Percentiles rank a stretch among this genome's conserved stretches.
These are phyloP conservation scores for Lepraria neglecta DNA, from an alignment of 495 filamentous ascomycete genomes.

Conservation along the genomic window DNA sequence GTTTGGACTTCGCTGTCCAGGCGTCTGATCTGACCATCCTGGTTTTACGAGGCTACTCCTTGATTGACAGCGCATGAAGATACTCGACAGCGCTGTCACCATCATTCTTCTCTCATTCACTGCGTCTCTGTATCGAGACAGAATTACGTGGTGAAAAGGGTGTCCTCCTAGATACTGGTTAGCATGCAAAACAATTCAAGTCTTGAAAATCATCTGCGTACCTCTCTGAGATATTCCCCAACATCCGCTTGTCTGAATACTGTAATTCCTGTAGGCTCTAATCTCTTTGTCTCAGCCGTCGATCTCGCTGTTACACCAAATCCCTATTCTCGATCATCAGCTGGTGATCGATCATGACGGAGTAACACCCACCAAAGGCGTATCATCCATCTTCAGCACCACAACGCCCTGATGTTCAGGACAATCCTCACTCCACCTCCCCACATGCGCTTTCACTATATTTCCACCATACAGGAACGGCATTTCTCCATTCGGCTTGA, in stretches of 20 bases:
- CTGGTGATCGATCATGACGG: neutral
- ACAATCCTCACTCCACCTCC: conserved; percentile 80
- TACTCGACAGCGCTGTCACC: neutral
- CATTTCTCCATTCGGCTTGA: conserved; percentile 93
- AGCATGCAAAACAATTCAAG: conserved; percentile 4
- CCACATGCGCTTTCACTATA: conserved; percentile 86
- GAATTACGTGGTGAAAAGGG: conserved; percentile 42
- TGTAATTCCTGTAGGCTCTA: conserved; percentile 85
- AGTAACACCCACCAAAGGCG: conserved; percentile 41
- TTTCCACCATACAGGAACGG: conserved; percentile 83
- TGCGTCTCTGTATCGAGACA: neutral
- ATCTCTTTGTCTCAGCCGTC: conserved; percentile 67
- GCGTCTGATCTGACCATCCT: neutral
- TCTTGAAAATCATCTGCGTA: conserved; percentile 20
- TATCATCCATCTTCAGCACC: conserved; percentile 41
- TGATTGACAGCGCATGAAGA: neutral
- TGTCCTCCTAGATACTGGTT: conserved; percentile 40
- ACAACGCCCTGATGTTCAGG: conserved; percentile 42
- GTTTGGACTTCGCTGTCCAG: neutral
- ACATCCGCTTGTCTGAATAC: conserved; percentile 82
- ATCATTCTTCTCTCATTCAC: neutral
- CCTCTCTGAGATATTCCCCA: conserved; percentile 87
- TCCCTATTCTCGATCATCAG: conserved; percentile 39
- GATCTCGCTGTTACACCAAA: conserved; percentile 81
- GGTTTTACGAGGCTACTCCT: neutral